Base-by-base conservation (phyloP, 1,139 yeast genomes). In the Geotrichum histeridarum region DNA sequence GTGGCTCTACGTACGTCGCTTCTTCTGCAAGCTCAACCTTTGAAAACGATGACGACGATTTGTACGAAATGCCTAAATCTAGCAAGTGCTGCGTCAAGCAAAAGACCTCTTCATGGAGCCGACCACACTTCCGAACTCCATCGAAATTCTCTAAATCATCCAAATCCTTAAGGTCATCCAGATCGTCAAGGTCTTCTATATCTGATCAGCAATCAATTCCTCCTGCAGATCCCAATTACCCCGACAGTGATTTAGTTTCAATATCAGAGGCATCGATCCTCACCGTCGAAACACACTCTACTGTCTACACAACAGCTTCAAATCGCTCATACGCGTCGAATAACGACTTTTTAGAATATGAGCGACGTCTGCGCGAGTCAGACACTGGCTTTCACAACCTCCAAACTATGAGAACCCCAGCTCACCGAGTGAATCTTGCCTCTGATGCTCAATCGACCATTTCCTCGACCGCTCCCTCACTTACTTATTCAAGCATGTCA, bases 271-370 rank as follows among this genome's bases (percentile, higher is more conserved):
- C 35, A 4, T 44, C 48, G 1, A 11, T 44, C 7, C 12, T 18
- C 27, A 44, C 33, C 3, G 48, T 32, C 14, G 9, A 22, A 22
- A 35, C 38, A 9, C 30, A 35, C 31, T 31, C 48, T n/a, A 31
- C 39, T 1, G 12, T 22, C 17, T 27, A 22, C 33, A 44, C 39
- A 8, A 15, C 31, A 12, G 44, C 31, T 12, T 42, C 46, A 8
- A 11, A 42, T 12, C 12, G 17, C 18, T 42, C 49, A 4, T 18
- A 35, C 42, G 17, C 32, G 14, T 14, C 41, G 4, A 45, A 33
- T 11, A 42, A 42, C 22, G 53, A 50, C 37, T 50, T 50, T 27
- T 30, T 42, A 32, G 53, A 50, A 27, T 50, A 50, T 17, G 53
- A 50, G 22, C 42, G 53, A 15, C 53, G 33, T 4, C 35, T 50